Evolutionary conservation across 805 yeast genomes (phyloP).

Genomic region (Metschnikowia peoriensis): DNA sequence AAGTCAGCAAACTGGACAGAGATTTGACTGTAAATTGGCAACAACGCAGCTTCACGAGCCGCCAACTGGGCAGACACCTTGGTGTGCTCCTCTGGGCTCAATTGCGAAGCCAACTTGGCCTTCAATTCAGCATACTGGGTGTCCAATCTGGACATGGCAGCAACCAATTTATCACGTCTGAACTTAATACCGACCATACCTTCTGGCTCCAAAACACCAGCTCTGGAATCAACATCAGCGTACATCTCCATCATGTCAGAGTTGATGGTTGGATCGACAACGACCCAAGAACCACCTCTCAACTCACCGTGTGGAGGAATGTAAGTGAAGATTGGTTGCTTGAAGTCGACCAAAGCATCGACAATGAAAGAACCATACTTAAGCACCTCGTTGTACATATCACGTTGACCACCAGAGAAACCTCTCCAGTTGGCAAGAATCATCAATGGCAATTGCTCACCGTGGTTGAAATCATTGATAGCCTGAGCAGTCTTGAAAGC

Average conservation of each 20-base stretch:
- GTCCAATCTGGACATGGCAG: constrained; percentile 92
- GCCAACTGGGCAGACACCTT: constrained; percentile 62
- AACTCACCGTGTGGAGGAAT: constrained; percentile 98
- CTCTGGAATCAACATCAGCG: constrained; percentile 93
- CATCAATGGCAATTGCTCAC: constrained; percentile 97
- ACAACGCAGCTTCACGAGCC: constrained; percentile 73
- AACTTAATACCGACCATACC: constrained; percentile 99
- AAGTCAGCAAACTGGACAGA: constrained; percentile 96
- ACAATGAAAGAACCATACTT: constrained; percentile 97
- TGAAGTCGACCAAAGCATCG: constrained; percentile 92
- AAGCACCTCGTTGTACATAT: constrained; percentile 97
- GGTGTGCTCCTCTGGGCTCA: constrained; percentile 65
- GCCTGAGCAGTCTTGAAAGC: constrained; percentile 99
- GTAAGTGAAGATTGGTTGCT: constrained; percentile 94
- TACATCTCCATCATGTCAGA: constrained; percentile 99
- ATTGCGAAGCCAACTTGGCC: constrained; percentile 50
- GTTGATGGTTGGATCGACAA: constrained; percentile 97
- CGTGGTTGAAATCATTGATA: constrained; percentile 93
- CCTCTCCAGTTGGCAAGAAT: constrained; percentile 99
- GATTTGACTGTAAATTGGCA: constrained; percentile 89
- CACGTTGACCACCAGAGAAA: constrained; percentile 99
- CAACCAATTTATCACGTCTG: constrained; percentile 86
- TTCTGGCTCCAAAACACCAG: constrained; percentile 97
- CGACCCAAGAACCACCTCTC: constrained; percentile 99
- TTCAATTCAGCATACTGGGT: constrained; percentile 66